A percentile compares a stretch with the other conserved stretches of the same genome.
These are phyloP conservation scores for Leucocoprinus birnbaumii DNA, from an alignment of 768 basidiomycete species.

Conservation along the genomic window DNA sequence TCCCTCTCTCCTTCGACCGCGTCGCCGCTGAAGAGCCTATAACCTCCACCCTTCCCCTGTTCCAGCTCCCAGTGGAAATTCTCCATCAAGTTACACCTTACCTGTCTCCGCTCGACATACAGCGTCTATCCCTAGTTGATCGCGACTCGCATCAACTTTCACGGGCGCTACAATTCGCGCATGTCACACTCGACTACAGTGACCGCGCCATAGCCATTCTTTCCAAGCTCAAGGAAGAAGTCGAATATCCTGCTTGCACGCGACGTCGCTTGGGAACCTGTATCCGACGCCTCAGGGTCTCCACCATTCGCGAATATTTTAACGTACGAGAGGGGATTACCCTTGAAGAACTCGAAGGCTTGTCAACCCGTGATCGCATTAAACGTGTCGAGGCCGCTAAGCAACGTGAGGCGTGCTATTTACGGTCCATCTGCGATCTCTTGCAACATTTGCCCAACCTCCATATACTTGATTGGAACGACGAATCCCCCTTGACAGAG, in stretches of 20 bases:
- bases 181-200: conserved; percentile 18
- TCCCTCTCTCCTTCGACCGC: conserved; percentile 19
- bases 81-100: conserved; percentile 21
- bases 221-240: conserved; percentile 9
- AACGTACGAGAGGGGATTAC: conserved; percentile 1
- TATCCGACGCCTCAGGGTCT: conserved; percentile 20
- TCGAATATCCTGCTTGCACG: neutral
- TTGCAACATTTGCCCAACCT: conserved; percentile 22
- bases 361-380: neutral
- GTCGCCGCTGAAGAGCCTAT: conserved; percentile 16
- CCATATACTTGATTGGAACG: conserved; percentile 24
- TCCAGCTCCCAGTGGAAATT: conserved; percentile 26
- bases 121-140: conserved; percentile 23
- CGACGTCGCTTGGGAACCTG: conserved; percentile 15
- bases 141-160: conserved; percentile 23
- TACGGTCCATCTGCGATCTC: conserved; percentile 11
- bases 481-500: conserved; percentile 10
- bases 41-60: conserved; percentile 21
- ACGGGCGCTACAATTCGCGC: conserved; percentile 19
- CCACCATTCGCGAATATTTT: conserved; percentile 2
- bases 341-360: neutral
- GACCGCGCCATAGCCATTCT: conserved; percentile 5
- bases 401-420: conserved; percentile 1
- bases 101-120: conserved; percentile 21
- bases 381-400: neutral